phyloP scores from a whole-genome alignment of 129 eudicot species.

The Tagetes erecta region DNA sequence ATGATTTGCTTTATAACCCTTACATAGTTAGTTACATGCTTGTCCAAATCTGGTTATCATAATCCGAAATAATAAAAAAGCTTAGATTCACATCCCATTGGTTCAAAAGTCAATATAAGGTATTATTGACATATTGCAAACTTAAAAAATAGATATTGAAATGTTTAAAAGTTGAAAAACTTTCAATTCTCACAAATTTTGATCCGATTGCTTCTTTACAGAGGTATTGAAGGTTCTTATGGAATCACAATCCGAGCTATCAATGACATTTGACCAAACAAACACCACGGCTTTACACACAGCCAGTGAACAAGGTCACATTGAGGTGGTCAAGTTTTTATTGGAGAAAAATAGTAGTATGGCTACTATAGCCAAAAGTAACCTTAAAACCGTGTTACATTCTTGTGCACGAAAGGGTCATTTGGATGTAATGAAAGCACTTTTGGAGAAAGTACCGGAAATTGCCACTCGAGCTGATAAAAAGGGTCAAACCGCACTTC shows the following conservation, averaged over 20 bases:
- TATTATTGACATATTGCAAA: neutral
- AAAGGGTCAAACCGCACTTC: constrained; percentile 90
- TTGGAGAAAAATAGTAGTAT: constrained; percentile 53
- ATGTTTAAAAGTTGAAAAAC: neutral
- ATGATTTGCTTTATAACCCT: neutral
- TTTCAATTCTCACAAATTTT: neutral
- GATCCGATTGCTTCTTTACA: constrained; percentile 31
- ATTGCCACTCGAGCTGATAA: constrained; percentile 58
- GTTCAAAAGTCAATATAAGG: neutral
- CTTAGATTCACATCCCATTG: neutral
- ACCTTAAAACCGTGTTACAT: constrained; percentile 70
- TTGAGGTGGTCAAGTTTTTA: constrained; percentile 65
- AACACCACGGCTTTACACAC: constrained; percentile 76
- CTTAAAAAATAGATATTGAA: neutral
- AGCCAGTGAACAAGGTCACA: constrained; percentile 72
- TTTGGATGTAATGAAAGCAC: constrained; percentile 58
- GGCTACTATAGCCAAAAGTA: constrained; percentile 57
- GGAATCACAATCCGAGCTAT: constrained; percentile 63
- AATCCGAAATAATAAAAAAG: neutral
- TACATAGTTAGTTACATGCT: neutral
- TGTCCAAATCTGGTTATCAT: neutral
- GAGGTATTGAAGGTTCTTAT: constrained; percentile 61
- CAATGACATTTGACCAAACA: constrained; percentile 62
- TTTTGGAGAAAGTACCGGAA: constrained; percentile 57
- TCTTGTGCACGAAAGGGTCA: constrained; percentile 86